phyloP scores from a whole-genome alignment of 2,329 filamentous ascomycete species.

The Fusarium coffeatum region DNA sequence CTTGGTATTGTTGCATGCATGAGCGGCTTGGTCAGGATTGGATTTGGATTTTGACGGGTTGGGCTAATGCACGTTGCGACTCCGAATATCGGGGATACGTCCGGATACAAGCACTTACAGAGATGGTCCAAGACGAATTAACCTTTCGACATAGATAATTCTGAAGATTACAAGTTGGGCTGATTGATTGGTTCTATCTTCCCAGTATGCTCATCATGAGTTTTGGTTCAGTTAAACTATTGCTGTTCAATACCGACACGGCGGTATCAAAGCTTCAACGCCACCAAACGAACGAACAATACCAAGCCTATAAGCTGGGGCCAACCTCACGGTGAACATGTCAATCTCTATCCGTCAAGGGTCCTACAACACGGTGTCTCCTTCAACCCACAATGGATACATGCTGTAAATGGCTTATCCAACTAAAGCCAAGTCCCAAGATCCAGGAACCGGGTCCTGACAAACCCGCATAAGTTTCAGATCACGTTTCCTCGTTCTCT shows the following conservation, averaged over 20 bases:
- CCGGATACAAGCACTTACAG: not conserved
- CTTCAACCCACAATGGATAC: not conserved
- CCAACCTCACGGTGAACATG: not conserved
- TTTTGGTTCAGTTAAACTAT: not conserved
- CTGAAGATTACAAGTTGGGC: not conserved
- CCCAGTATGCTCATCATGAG: not conserved
- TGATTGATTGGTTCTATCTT: not conserved
- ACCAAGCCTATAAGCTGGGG: constrained; percentile 12
- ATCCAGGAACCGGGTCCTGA: not conserved
- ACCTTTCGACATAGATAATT: not conserved
- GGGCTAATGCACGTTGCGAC: not conserved
- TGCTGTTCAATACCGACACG: not conserved
- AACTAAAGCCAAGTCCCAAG: not conserved
- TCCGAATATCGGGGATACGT: not conserved
- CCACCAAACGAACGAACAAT: constrained; percentile 22
- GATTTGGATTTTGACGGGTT: not conserved
- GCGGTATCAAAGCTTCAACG: constrained; percentile 11
- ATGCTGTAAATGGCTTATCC: not conserved
- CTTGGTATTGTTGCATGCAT: constrained; percentile 14
- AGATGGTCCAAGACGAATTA: not conserved
- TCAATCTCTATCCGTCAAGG: not conserved
- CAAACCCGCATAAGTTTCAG: constrained; percentile 1
- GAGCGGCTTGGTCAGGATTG: not conserved
- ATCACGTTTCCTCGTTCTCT: not conserved
- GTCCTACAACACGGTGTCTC: not conserved